Evolutionary conservation across 495 filamentous ascomycete species (phyloP).

Genomic region (Stereocaulon alpinum): DNA sequence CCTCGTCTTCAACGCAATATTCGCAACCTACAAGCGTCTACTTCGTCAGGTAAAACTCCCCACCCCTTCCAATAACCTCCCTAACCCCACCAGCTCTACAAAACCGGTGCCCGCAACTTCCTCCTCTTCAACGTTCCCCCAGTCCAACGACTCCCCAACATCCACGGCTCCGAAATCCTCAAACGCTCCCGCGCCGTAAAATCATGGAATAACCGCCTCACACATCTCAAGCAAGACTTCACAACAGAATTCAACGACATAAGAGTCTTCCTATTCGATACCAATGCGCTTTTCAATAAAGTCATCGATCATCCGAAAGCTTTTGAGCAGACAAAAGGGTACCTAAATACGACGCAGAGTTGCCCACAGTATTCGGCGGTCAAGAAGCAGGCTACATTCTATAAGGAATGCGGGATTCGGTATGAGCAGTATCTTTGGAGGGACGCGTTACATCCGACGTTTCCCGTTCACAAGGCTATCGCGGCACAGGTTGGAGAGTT

Average conservation of each 20-base stretch:
- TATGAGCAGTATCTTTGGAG: constrained; percentile 10
- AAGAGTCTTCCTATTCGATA: neutral
- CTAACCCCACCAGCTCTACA: too few relatives aligned
- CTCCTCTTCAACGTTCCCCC: too few relatives aligned
- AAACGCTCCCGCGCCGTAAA: too few relatives aligned
- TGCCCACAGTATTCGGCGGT: neutral
- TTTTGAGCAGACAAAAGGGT: neutral
- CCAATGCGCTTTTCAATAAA: constrained; percentile 2
- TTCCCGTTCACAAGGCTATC: constrained; percentile 1
- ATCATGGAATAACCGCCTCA: constrained; percentile 4
- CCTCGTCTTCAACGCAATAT: too few relatives aligned
- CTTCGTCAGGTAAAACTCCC: too few relatives aligned
- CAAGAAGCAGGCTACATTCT: too few relatives aligned
- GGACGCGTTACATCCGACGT: constrained; percentile 4
- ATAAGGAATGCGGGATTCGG: neutral
- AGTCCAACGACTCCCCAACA: too few relatives aligned
- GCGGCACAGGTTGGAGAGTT: neutral
- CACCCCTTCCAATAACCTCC: too few relatives aligned
- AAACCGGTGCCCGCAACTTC: too few relatives aligned
- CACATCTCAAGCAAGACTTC: neutral
- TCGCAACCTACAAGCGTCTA: too few relatives aligned
- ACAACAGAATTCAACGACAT: neutral
- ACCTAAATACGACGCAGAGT: neutral
- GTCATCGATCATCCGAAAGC: neutral
- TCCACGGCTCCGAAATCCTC: too few relatives aligned